Evolutionary conservation across 2,329 filamentous ascomycete genomes (phyloP).

Genomic region (Xylaria sp.): DNA sequence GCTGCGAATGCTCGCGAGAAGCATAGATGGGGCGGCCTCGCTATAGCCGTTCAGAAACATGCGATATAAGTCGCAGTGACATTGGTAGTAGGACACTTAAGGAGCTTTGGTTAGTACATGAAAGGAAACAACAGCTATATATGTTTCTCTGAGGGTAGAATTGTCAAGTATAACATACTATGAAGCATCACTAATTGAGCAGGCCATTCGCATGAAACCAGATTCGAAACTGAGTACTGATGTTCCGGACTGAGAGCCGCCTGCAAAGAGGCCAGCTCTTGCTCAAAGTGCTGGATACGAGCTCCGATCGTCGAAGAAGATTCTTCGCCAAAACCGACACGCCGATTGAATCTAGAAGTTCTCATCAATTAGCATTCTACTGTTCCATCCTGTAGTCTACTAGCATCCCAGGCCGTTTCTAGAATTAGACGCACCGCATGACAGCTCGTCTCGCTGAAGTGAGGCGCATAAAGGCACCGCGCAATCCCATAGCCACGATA

Average conservation of each 20-base stretch:
- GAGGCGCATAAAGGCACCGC: conserved; percentile 42
- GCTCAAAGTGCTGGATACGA: conserved; percentile 44
- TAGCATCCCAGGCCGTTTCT: neutral
- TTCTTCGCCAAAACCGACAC: conserved; percentile 45
- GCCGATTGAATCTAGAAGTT: conserved; percentile 43
- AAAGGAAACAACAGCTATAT: neutral
- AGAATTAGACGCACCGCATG: conserved; percentile 42
- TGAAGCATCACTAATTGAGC: conserved; percentile 49
- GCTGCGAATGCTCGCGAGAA: conserved; percentile 44
- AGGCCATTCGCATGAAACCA: conserved; percentile 40
- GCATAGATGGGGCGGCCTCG: conserved; percentile 50
- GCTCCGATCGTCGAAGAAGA: conserved; percentile 40
- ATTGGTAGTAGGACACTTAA: conserved; percentile 53
- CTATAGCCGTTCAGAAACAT: conserved; percentile 54
- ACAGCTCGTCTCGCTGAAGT: conserved; percentile 43
- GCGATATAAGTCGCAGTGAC: conserved; percentile 57
- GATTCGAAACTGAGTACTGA: conserved; percentile 42
- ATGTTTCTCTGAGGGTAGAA: neutral
- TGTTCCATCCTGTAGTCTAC: neutral
- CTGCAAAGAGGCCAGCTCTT: conserved; percentile 40
- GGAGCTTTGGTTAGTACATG: neutral
- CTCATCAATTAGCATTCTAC: conserved; percentile 21
- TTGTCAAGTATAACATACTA: conserved; percentile 21
- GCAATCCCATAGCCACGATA: conserved; percentile 39
- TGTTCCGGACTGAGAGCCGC: conserved; percentile 37